Evolutionary conservation across 2,329 filamentous ascomycete species (phyloP).

Genomic region (Cercospora zeae-maydis): DNA sequence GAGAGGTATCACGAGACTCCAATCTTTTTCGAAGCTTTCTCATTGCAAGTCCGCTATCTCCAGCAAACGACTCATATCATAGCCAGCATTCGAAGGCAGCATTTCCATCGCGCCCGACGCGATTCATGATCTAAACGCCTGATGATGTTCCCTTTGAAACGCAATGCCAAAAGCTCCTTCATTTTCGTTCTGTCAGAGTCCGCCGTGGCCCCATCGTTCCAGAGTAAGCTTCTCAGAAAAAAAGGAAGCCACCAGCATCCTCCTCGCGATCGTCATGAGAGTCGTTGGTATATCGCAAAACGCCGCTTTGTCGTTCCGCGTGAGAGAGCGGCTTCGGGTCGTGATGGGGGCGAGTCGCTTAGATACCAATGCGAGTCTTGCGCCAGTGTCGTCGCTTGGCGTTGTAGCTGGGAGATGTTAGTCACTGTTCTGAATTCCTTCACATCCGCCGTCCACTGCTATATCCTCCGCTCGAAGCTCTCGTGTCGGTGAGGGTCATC

Average conservation of each 20-base stretch:
- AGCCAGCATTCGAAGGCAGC: slow-evolving; percentile 14
- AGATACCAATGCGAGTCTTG: slow-evolving; percentile 99
- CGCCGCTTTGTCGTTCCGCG: slow-evolving; percentile 17
- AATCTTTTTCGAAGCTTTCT: slow-evolving; percentile 22
- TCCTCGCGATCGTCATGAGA: slow-evolving; percentile 11
- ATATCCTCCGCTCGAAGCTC: not conserved
- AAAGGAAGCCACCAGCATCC: slow-evolving; percentile 1
- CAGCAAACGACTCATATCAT: slow-evolving; percentile 16
- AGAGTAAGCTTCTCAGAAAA: not conserved
- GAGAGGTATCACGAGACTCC: not conserved
- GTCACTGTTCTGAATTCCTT: not conserved
- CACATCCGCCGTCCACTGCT: not conserved
- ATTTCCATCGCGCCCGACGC: slow-evolving; percentile 17
- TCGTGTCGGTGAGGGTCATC: slow-evolving; percentile 38
- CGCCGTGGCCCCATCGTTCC: slow-evolving; percentile 5
- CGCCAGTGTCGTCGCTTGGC: slow-evolving; percentile 99
- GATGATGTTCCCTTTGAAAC: slow-evolving; percentile 11
- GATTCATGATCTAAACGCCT: slow-evolving; percentile 18
- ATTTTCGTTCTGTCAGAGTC: slow-evolving; percentile 10
- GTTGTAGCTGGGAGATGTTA: slow-evolving; percentile 74
- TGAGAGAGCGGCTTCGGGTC: slow-evolving; percentile 13
- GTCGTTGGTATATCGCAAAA: slow-evolving; percentile 9
- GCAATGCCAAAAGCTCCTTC: not conserved
- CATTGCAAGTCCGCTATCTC: slow-evolving; percentile 27
- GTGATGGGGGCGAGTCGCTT: slow-evolving; percentile 55